Evolutionary conservation across 2,329 filamentous ascomycete species (phyloP).

Genomic region (Leptographium radiaticola): DNA sequence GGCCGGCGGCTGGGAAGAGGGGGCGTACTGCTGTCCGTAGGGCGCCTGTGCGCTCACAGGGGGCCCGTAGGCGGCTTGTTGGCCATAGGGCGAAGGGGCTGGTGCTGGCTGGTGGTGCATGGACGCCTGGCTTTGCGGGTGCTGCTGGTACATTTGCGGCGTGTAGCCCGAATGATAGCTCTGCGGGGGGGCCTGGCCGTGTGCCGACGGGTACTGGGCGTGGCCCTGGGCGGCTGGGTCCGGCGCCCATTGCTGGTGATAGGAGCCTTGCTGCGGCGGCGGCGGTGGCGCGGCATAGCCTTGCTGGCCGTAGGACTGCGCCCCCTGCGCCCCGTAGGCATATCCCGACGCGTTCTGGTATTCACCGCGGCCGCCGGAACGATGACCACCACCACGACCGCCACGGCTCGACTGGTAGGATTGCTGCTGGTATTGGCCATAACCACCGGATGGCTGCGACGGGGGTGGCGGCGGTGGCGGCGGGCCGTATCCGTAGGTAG

Average conservation of each 20-base stretch:
- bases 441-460: slow-evolving; percentile 20
- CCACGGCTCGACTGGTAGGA: slow-evolving; percentile 23
- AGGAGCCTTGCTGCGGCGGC: slow-evolving; percentile 20
- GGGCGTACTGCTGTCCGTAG: slow-evolving; percentile 5
- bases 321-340: slow-evolving; percentile 25
- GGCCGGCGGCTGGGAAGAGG: slow-evolving; percentile 16
- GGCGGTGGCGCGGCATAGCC: slow-evolving; percentile 13
- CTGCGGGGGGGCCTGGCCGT: slow-evolving; percentile 34
- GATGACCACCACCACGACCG: slow-evolving; percentile 27
- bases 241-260: slow-evolving; percentile 26
- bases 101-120: slow-evolving; percentile 5
- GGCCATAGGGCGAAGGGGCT: slow-evolving; percentile 11
- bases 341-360: slow-evolving; percentile 29
- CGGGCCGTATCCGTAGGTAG: slow-evolving; percentile 40
- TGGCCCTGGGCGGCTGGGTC: slow-evolving; percentile 22
- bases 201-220: slow-evolving; percentile 22
- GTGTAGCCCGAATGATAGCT: slow-evolving; percentile 49
- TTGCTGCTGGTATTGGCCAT: slow-evolving; percentile 24
- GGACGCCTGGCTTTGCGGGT: slow-evolving; percentile 21
- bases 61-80: slow-evolving; percentile 10
- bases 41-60: slow-evolving; percentile 15
- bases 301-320: slow-evolving; percentile 18
- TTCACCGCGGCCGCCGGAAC: slow-evolving; percentile 24
- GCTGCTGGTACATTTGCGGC: slow-evolving; percentile 36
- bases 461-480: slow-evolving; percentile 33